A percentile compares a stretch with the other conserved stretches of the same genome.
These are phyloP conservation scores for Copromyces sp. DNA, from an alignment of 495 filamentous ascomycete genomes.

Conservation along the genomic window DNA sequence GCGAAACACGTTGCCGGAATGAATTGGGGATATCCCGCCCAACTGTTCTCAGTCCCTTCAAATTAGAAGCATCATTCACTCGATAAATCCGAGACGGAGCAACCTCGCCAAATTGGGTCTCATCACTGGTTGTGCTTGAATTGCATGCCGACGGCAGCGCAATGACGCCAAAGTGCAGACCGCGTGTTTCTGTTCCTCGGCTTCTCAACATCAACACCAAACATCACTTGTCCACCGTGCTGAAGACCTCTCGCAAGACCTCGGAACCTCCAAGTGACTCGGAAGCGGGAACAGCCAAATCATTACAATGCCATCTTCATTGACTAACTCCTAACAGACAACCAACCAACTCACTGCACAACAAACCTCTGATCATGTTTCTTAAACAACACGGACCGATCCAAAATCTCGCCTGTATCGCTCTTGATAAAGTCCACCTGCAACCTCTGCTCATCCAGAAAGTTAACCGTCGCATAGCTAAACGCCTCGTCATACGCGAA, in stretches of 20 bases:
- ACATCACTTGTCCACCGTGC: neutral
- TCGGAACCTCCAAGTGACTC: neutral
- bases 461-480: constrained; percentile 37
- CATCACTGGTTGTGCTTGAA: neutral
- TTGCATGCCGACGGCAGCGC: neutral
- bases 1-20: neutral
- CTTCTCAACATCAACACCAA: neutral
- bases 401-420: constrained; percentile 39
- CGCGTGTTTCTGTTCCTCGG: neutral
- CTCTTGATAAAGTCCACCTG: constrained; percentile 36
- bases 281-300: neutral
- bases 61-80: neutral
- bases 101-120: neutral
- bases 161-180: neutral
- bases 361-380: constrained; percentile 40
- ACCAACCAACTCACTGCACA: constrained; percentile 21
- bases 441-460: constrained; percentile 21
- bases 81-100: neutral
- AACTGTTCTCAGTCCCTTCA: neutral
- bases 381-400: constrained; percentile 44
- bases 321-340: neutral
- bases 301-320: neutral
- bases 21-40: neutral
- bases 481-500: constrained; percentile 49
- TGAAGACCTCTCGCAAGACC: neutral